Base-by-base conservation (phyloP, 1,284 basidiomycete species). In the Ganoderma meredithae region DNA sequence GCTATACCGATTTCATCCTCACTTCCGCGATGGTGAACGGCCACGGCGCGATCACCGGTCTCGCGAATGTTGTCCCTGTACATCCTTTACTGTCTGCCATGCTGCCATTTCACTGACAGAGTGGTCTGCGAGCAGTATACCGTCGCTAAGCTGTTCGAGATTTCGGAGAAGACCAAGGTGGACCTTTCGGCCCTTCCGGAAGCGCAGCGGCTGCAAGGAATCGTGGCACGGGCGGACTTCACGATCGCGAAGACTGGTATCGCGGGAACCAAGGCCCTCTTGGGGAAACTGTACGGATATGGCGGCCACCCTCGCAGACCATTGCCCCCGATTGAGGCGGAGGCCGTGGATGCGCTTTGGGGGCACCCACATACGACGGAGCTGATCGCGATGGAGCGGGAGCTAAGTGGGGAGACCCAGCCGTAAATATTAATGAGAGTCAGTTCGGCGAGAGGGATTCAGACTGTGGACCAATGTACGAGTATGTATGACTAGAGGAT, bases 11-110 rank as follows among this genome's bases (percentile, higher is more conserved):
- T 80, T 94, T 94, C 79, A 79, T 95, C 71, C 82, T 92, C 43
- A 89, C 94, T 17, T 88, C 92, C n/a, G 81, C 88, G 9, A 88
- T 87, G 74, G 87, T 83, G 49, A 86, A 88, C 73, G 93, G 84
- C 8, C 90, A 94, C 76, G 94, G 94, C 69, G 93, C 93, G 65
- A 95, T 95, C 76, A 93, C 91, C 72, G 93, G 93, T 67, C 87
- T 95, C 43, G 92, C 86, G 15, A 95, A 95, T 78, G 79, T 95
- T 69, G 89, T 91, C 72, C 94, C 94, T 40, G 92, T 91, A 76
- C 73, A 89, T 82, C 62, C 44, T 12, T 25, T 17, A 12, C 15
- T 33, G 19, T 47, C 25, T n/a, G 22, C 25, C 61, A 53, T 63
- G 40, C 27, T 40, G 22, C 27, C 39, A 39, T 58, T n/a, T 52